Evolutionary conservation across 2,329 filamentous ascomycete species (phyloP), one percentile per base, ranked within the genome.

Genomic region (Fusarium algeriense): DNA sequence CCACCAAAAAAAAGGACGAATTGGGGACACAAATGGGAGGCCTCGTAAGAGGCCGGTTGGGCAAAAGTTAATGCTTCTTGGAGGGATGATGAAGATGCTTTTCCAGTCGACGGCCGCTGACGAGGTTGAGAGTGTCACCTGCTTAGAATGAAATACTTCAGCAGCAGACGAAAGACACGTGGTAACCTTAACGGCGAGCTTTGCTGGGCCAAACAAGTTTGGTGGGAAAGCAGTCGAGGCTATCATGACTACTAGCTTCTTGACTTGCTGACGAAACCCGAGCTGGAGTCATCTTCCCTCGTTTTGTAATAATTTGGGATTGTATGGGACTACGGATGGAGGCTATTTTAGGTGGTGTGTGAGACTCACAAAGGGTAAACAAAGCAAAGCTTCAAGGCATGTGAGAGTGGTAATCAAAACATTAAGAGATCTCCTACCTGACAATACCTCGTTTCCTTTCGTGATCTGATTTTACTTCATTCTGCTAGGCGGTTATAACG

Each of bases 121-220:
- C 26, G 49, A 69, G 71, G 67, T 56, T 56, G 46, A 59, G 60
- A 59, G 23, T 73, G 69, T 75, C 64, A 49, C 67, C 69, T 69
- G 32, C 46, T 57, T 60, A 71, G 74, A 69, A 74, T 76, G 74
- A 49, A 60, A 75, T 59, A 76, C 60, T 71, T 76, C 70, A 66
- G 40, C 50, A 54, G 69, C 57, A 65, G 64, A 67, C 54, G 60
- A 68, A 55, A 67, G 68, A 64, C 57, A 66, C 48, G 46, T 45
- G 50, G 53, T 48, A 59, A 59, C 57, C 59, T 54, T 44, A 46
- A 54, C 58, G 52, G 58, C 66, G 65, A 72, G 65, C 64, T 70
- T 67, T 61, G 60, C 62, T 63, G 74, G 75, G 49, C 70, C 64
- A 71, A 69, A 72, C 60, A 40, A 45, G 4, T 45, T 73, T 71